A percentile compares a stretch with the other conserved stretches of the same genome.
phyloP scores from a whole-genome alignment of 352 stramenopile genomes.

The Globisporangium nodosum region DNA sequence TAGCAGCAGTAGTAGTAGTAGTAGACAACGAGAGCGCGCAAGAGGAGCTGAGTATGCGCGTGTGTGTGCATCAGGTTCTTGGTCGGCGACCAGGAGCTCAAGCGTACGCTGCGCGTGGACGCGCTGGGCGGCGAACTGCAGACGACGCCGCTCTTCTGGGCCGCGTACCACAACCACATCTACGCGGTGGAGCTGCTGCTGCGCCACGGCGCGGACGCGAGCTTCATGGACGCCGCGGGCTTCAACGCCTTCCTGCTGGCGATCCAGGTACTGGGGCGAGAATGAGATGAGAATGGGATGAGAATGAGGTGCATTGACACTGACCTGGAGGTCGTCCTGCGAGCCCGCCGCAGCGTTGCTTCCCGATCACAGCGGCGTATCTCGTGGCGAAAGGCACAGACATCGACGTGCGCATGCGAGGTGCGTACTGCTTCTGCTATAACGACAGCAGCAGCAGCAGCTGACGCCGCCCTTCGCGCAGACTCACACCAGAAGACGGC shows the following conservation, averaged over 20 bases:
- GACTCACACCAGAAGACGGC: constrained; percentile 42
- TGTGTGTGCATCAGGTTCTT: constrained; percentile 30
- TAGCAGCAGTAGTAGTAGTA: too few species aligned
- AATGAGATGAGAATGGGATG: too few species aligned
- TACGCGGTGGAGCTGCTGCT: constrained; percentile 73
- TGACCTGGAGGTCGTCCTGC: background rate
- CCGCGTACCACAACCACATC: constrained; percentile 69
- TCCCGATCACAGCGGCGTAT: constrained; percentile 73
- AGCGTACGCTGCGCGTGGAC: constrained; percentile 35
- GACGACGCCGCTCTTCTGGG: constrained; percentile 77
- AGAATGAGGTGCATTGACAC: too few species aligned
- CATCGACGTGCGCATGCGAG: constrained; percentile 49
- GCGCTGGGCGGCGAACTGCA: constrained; percentile 44
- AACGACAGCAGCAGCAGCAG: too few species aligned
- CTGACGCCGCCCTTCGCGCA: background rate
- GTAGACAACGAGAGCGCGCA: background rate
- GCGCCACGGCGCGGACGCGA: constrained; percentile 47
- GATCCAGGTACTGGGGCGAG: constrained; percentile 27
- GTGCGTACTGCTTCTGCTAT: constrained; percentile 9
- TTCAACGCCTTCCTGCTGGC: constrained; percentile 63
- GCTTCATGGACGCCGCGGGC: constrained; percentile 40
- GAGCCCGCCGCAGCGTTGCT: constrained; percentile 29
- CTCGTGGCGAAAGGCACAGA: constrained; percentile 68
- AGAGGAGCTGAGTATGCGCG: background rate
- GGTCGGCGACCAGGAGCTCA: constrained; percentile 30